phyloP scores from a whole-genome alignment of 148 eudicot species.

The Vaccinium corymbosum region DNA sequence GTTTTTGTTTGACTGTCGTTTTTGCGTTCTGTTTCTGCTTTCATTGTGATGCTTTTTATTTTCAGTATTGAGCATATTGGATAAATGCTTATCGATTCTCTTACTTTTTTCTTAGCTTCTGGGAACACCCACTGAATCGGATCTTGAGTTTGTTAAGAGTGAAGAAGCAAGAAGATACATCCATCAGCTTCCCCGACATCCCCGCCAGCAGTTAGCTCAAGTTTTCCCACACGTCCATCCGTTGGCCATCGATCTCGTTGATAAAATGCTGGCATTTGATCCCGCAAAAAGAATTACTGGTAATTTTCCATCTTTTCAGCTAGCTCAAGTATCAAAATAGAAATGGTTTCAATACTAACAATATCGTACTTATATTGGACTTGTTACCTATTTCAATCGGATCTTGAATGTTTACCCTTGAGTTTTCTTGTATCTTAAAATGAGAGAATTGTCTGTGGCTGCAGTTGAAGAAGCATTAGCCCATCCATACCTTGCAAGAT shows the following conservation, averaged over 20 bases:
- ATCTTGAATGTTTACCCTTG: background rate
- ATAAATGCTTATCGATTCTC: slow-evolving; percentile 11
- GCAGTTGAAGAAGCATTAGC: slow-evolving; percentile 85
- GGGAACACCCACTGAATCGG: slow-evolving; percentile 82
- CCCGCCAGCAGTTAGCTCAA: slow-evolving; percentile 53
- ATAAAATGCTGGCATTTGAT: slow-evolving; percentile 83
- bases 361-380: background rate
- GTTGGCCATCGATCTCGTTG: slow-evolving; percentile 70
- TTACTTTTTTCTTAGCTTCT: slow-evolving; percentile 45
- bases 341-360: background rate
- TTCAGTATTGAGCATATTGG: background rate
- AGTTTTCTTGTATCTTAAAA: background rate
- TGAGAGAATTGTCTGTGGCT: slow-evolving; percentile 10
- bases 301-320: slow-evolving; percentile 19
- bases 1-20: background rate
- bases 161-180: slow-evolving; percentile 81
- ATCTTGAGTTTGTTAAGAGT: slow-evolving; percentile 55
- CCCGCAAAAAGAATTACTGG: slow-evolving; percentile 81
- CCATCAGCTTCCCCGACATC: slow-evolving; percentile 58
- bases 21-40: background rate
- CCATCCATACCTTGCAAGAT: slow-evolving; percentile 75
- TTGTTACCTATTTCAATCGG: background rate
- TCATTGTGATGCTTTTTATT: background rate
- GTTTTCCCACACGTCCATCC: slow-evolving; percentile 76
- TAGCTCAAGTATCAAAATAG: background rate